Evolutionary conservation across 2,329 filamentous ascomycete genomes (phyloP).

Genomic region (Penicillium sclerotiorum): DNA sequence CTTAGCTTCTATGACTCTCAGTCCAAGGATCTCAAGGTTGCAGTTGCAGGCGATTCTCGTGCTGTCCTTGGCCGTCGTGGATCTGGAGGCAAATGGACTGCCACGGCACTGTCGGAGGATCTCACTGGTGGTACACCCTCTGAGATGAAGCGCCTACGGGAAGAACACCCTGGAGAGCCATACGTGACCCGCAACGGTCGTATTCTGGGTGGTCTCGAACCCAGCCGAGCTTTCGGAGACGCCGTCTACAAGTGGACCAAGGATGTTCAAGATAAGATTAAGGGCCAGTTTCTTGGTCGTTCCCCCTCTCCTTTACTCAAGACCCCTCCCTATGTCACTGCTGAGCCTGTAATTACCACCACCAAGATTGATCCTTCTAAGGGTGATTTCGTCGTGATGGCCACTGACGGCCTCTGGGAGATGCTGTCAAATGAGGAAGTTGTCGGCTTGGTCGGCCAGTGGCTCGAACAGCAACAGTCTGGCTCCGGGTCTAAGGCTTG

Average conservation of each 20-base stretch:
- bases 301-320: slow-evolving; percentile 75
- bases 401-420: slow-evolving; percentile 96
- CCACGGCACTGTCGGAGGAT: slow-evolving; percentile 85
- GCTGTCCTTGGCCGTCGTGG: slow-evolving; percentile 84
- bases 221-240: slow-evolving; percentile 92
- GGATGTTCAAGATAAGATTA: slow-evolving; percentile 80
- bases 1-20: slow-evolving; percentile 93
- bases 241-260: slow-evolving; percentile 95
- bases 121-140: slow-evolving; percentile 89
- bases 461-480: slow-evolving; percentile 76
- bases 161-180: slow-evolving; percentile 85
- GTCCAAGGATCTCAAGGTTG: slow-evolving; percentile 85
- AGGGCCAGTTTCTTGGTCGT: slow-evolving; percentile 83
- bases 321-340: slow-evolving; percentile 95
- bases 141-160: slow-evolving; percentile 79
- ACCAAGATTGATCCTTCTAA: slow-evolving; percentile 87
- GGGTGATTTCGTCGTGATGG: slow-evolving; percentile 94
- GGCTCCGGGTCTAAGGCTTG: slow-evolving; percentile 58
- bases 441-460: slow-evolving; percentile 92
- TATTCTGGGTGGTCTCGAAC: slow-evolving; percentile 88
- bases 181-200: slow-evolving; percentile 86
- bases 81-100: slow-evolving; percentile 84
- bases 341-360: slow-evolving; percentile 90
- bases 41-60: slow-evolving; percentile 94
- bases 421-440: slow-evolving; percentile 99